Conservation (phyloP, 2,329 filamentous ascomycete genomes). For the Exophiala sp. region DNA sequence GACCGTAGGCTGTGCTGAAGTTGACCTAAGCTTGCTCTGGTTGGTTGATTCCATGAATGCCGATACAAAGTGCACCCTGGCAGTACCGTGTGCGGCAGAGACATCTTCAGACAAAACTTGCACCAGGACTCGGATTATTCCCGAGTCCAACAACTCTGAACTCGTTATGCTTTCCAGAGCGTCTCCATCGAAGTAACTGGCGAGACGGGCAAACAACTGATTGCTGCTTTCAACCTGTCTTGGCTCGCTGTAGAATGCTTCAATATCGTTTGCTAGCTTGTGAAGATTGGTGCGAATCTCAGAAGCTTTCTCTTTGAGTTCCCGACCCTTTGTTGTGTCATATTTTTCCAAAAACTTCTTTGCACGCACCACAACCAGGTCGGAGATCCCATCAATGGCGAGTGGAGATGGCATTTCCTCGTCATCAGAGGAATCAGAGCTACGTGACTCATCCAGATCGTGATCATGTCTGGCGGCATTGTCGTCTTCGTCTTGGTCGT, state of each 20-base stretch:
- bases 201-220: slow-evolving; percentile 66
- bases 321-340: slow-evolving; percentile 67
- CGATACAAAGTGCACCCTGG: slow-evolving; percentile 78
- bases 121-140: slow-evolving; percentile 77
- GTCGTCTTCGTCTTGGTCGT: slow-evolving; percentile 43
- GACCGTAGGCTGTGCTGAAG: slow-evolving; percentile 59
- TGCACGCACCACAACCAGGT: slow-evolving; percentile 68
- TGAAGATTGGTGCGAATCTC: slow-evolving; percentile 70
- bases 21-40: slow-evolving; percentile 53
- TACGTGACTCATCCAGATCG: slow-evolving; percentile 59
- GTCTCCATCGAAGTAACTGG: slow-evolving; percentile 80
- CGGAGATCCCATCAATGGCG: slow-evolving; percentile 52
- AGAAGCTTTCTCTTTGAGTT: slow-evolving; percentile 71
- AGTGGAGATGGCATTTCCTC: slow-evolving; percentile 36
- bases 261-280: slow-evolving; percentile 64
- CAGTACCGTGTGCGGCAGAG: slow-evolving; percentile 37
- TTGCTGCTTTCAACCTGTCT: slow-evolving; percentile 45
- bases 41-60: slow-evolving; percentile 80
- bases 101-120: slow-evolving; percentile 55
- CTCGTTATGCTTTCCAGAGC: slow-evolving; percentile 91
- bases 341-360: slow-evolving; percentile 79
- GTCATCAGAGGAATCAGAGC: slow-evolving; percentile 52
- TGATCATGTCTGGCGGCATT: slow-evolving; percentile 51
- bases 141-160: slow-evolving; percentile 84
- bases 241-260: slow-evolving; percentile 55